Evolutionary conservation across 75 land plant genomes (phyloP), one percentile per base, ranked within the genome.

Genomic region (Selaginella moellendorffii): DNA sequence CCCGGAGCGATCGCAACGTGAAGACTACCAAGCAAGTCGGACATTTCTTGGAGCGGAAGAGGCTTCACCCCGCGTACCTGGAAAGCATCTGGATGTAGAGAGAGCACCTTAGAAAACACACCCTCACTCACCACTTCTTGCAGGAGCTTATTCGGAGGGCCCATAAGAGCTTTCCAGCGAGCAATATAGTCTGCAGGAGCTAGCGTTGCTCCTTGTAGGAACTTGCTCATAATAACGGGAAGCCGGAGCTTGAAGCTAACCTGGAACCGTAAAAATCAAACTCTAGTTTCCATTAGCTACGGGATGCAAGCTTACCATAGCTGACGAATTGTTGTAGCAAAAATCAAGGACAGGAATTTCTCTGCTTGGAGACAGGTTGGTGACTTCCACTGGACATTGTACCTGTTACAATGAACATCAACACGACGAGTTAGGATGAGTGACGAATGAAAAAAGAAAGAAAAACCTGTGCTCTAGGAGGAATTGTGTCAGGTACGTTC

Each of bases 71-170:
- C 90, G 68, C 91, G 79, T 31, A 95, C 85, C 99, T 95, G 83
- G 63, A 42, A 63, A 8, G 5, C 2, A 21, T 10, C 10, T 46
- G 18, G 18, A 10, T 10, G 51, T 46, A 10, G 18, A 18, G 63
- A 62, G 12, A 62, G 26, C 14, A 27, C 2, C 1, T 62, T 22
- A 17, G 28, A 24, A 62, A 25, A 62, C 12, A 27, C n/a, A n/a
- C n/a, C n/a, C n/a, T n/a, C n/a, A 67, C 74, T 20, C 67, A 90
- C 99, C 80, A 89, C 96, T 83, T 89, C 99, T 73, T 95, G 99
- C 10, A 5, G 10, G 26, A 89, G 80, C 80, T 90, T 95, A 68
- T 80, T 71, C 30, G 99, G 96, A 52, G 99, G 99, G 36, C 86
- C 85, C 54, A 82, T 63, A 59, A 89, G 78, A 61, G 88, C 76